Base-by-base conservation (phyloP, 1,139 yeast species). In the Kodamaea ohmeri region DNA sequence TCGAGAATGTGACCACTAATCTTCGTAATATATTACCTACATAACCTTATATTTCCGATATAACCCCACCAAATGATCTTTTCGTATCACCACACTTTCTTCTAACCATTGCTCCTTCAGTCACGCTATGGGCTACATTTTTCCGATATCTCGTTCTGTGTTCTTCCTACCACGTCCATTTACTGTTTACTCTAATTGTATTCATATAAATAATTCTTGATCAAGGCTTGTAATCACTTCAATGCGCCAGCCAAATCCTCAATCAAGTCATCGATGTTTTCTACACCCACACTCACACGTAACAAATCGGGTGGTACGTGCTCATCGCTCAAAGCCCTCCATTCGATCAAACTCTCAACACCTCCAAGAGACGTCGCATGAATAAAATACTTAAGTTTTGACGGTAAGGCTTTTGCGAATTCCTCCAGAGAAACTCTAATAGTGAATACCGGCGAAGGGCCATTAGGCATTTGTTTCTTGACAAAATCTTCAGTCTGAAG, bases 361-460 rank as follows among this genome's bases (percentile, higher is more conserved):
- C 97, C 96, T 28, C 97, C 97, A 21, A 90, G 68, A 4, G 96
- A 86, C 0, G 97, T 89, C 2, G 97, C 96, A 61, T 90, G 97
- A 46, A 81, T 81, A 64, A 89, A 88, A 45, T 76, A 74, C 49
- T 80, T 75, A 43, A 89, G 67, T 46, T 72, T 76, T 1, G 82
- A 67, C 3, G 96, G 95, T 11, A 90, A 66, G 2, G 49, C 40
- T 47, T 71, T 76, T 0, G 97, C 96, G 18, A 67, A 61, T 7
- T 76, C 75, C 40, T 67, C 75, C 13, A 67, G 56, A 4, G 59
- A 54, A 25, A 85, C 63, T 27, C 70, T 75, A 33, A 90, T 73
- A 1, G 92, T 66, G 51, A 90, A 89, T 0, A 86, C 89, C 0
- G 97, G 96, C 1, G 82, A 71, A 34, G 79, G 76, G 0, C 89